A percentile compares a stretch with the other conserved stretches of the same genome.
Evolutionary conservation across 345 rosid genomes (phyloP).

Genomic region (Dimocarpus longan): DNA sequence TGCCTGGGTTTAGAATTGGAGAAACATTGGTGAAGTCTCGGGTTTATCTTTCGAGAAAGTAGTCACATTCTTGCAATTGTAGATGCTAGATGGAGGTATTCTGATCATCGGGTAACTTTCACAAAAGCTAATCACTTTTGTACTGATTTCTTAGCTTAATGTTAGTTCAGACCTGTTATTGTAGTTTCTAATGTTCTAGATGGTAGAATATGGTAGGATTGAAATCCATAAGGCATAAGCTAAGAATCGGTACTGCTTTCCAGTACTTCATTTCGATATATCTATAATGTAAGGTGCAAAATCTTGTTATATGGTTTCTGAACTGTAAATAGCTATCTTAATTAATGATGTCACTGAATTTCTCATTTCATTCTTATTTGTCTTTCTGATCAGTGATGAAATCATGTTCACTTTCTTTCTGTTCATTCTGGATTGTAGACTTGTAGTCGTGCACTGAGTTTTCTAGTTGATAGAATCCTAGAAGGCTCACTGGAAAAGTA

Average conservation of each 20-base stretch:
- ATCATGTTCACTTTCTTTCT: neutral
- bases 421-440: neutral
- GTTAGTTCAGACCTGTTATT: slow-evolving; percentile 11
- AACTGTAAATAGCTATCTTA: slow-evolving; percentile 28
- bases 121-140: slow-evolving; percentile 8
- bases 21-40: slow-evolving; percentile 42
- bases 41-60: slow-evolving; percentile 51
- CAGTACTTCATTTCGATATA: neutral
- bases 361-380: neutral
- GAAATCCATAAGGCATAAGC: slow-evolving; percentile 4
- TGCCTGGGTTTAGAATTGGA: slow-evolving; percentile 64
- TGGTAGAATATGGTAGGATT: slow-evolving; percentile 5
- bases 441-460: neutral
- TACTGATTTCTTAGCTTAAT: slow-evolving; percentile 10
- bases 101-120: neutral
- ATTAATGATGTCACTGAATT: neutral
- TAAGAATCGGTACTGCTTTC: slow-evolving; percentile 8
- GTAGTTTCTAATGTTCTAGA: slow-evolving; percentile 13
- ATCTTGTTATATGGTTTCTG: slow-evolving; percentile 11
- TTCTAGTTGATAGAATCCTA: neutral
- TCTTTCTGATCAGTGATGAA: neutral
- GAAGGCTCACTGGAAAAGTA: neutral
- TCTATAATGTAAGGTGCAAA: slow-evolving; percentile 14
- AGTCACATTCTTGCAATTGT: neutral
- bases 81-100: neutral